These are phyloP conservation scores for Teratosphaeria zuluensis DNA, from an alignment of 2,329 filamentous ascomycete species.

Conservation along the genomic window DNA sequence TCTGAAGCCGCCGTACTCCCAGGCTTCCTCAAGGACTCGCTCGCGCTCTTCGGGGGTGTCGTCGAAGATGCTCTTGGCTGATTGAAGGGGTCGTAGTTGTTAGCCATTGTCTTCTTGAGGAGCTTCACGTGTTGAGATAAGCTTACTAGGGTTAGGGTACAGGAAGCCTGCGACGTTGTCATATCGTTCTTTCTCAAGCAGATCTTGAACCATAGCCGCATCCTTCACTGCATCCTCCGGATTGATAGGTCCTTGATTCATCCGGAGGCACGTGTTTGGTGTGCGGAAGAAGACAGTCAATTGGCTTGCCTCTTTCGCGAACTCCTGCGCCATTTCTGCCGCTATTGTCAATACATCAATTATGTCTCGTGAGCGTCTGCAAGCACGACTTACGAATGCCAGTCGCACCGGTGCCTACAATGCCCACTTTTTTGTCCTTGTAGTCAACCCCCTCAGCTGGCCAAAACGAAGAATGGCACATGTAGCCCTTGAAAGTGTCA, in stretches of 20 bases:
- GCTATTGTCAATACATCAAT: conserved; percentile 27
- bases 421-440: conserved; percentile 28
- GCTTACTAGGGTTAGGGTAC: conserved; percentile 2
- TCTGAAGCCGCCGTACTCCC: conserved; percentile 29
- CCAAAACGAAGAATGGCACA: conserved; percentile 34
- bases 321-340: conserved; percentile 23
- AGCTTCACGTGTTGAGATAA: no score
- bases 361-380: conserved; percentile 28
- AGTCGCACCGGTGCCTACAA: conserved; percentile 34
- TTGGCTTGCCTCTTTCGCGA: conserved; percentile 20
- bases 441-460: conserved; percentile 25
- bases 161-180: conserved; percentile 10
- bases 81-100: no score
- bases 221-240: conserved; percentile 26
- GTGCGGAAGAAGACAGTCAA: conserved; percentile 57
- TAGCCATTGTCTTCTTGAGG: no score
- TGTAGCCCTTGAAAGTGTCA: conserved; percentile 29
- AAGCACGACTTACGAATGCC: conserved; percentile 19
- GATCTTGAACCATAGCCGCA: conserved; percentile 4
- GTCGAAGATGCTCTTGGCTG: conserved; percentile 28
- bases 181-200: conserved; percentile 32
- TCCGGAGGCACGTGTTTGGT: conserved; percentile 55
- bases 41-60: conserved; percentile 31
- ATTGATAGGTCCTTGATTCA: conserved; percentile 53
- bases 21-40: conserved; percentile 32